Evolutionary conservation across 208 protist species (phyloP), one percentile per base, ranked within the genome.

Genomic region (Trypanosoma mega): DNA sequence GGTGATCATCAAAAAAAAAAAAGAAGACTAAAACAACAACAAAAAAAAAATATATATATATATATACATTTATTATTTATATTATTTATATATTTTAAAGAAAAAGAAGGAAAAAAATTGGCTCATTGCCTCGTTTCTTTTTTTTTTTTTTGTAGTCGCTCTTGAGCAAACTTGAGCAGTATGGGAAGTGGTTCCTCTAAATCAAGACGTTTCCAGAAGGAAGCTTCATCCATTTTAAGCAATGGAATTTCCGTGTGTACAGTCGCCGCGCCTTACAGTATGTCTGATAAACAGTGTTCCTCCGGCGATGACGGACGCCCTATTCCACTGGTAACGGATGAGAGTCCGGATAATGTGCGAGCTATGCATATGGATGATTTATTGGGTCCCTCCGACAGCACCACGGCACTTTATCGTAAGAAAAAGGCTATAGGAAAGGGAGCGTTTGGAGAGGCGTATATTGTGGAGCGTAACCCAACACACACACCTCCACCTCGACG

Each of bases 371-470:
- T 45, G 29, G 49, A 47, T 18, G 74, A 80, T 36, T 44, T 80
- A 23, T 36, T 80, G 21, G 74, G 74, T 8, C 49, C 36, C 27
- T 18, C 56, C 2, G 60, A 66, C 14, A 72, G 57, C 9, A 50
- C 27, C 3, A 56, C 20, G 3, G 74, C 79, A 11, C 80, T 72
- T 67, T 94, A 94, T 72, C 59, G 80, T 27, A 85, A 85, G 55
- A 60, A 79, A 24, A 68, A 72, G 5, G 50, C 74, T 3, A 91
- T 94, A 26, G 94, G 94, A 21, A 96, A 94, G 59, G 94, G 94
- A 0, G 82, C 85, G 29, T 98, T 93, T 70, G 94, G 93, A 12
- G 91, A 92, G 60, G 93, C 91, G 3, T 85, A 77, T 70, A 74
- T 93, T 39, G 86, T 90, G 21, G 59, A 74, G 64, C 78, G 81